Conservation (phyloP, 2,329 filamentous ascomycete species). For the Chaetomium globosum region DNA sequence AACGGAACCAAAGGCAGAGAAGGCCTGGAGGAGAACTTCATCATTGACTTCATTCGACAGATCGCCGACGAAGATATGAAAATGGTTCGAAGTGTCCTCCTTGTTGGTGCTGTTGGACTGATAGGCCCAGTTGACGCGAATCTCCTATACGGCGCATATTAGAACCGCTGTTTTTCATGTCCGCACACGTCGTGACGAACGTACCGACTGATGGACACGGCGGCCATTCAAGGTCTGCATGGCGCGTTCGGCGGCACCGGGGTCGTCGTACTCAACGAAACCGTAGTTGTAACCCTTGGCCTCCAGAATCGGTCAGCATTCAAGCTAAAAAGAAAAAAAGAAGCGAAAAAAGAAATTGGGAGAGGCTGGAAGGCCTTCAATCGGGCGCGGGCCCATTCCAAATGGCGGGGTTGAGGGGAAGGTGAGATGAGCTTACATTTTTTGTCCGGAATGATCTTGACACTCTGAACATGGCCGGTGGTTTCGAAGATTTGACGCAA, state of each 20-base stretch:
- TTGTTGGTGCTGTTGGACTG: slow-evolving; percentile 93
- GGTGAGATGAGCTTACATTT: slow-evolving; percentile 72
- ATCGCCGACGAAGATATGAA: slow-evolving; percentile 98
- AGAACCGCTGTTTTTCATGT: slow-evolving; percentile 11
- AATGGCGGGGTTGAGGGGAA: not conserved
- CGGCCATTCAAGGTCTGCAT: slow-evolving; percentile 97
- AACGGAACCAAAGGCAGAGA: slow-evolving; percentile 91
- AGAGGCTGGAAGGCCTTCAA: not conserved
- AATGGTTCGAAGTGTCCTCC: slow-evolving; percentile 97
- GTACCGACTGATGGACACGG: slow-evolving; percentile 90
- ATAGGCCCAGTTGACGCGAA: slow-evolving; percentile 99
- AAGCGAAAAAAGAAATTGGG: not conserved
- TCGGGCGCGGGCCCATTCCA: not conserved
- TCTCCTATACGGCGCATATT: slow-evolving; percentile 62
- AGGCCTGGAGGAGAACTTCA: slow-evolving; percentile 88
- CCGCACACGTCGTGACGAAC: slow-evolving; percentile 38
- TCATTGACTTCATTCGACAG: slow-evolving; percentile 99
- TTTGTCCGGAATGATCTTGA: slow-evolving; percentile 99
- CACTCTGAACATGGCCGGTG: slow-evolving; percentile 94
- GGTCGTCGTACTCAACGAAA: slow-evolving; percentile 98
- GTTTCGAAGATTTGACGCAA: slow-evolving; percentile 98
- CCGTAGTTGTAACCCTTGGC: slow-evolving; percentile 98
- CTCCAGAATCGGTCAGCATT: slow-evolving; percentile 46
- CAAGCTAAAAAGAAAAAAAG: slow-evolving; percentile 1
- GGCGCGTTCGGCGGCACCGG: slow-evolving; percentile 90